Evolutionary conservation across 495 filamentous ascomycete species (phyloP).

Genomic region (Achaetomiella virescens): DNA sequence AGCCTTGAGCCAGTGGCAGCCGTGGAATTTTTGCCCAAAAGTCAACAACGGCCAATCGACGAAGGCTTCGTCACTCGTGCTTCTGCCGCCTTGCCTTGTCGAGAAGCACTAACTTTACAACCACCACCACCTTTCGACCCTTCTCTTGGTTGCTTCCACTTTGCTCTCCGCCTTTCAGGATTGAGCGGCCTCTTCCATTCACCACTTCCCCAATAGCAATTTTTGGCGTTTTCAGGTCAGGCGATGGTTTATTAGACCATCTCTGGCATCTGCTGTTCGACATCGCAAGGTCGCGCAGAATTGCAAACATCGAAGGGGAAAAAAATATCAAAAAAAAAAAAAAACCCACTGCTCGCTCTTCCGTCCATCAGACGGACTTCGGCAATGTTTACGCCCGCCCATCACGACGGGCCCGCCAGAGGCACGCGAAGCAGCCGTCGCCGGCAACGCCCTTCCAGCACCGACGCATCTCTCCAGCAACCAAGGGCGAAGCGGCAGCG

Average conservation of each 20-base stretch:
- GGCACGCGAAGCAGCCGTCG: conserved; percentile 56
- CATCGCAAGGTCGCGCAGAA: conserved; percentile 8
- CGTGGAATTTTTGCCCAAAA: conserved; percentile 30
- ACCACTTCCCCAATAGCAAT: neutral
- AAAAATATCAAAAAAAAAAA: conserved; percentile 1
- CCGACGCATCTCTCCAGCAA: conserved; percentile 57
- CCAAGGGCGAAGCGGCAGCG: conserved; percentile 68
- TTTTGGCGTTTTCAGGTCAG: neutral
- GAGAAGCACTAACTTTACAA: no score
- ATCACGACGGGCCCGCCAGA: conserved; percentile 40
- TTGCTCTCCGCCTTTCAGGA: neutral
- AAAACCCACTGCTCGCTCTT: neutral
- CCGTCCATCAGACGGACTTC: conserved; percentile 7
- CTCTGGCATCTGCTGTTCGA: neutral
- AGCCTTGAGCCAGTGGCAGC: conserved; percentile 25
- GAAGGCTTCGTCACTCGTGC: conserved; percentile 33
- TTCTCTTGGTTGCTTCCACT: neutral
- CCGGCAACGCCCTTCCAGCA: conserved; percentile 59
- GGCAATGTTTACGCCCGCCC: conserved; percentile 58
- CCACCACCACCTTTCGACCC: conserved; percentile 9
- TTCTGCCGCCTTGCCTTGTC: conserved; percentile 7
- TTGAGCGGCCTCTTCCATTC: neutral
- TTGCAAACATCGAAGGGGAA: conserved; percentile 5
- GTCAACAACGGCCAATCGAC: conserved; percentile 37
- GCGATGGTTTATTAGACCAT: conserved; percentile 2